Evolutionary conservation across 305 asterid genomes (phyloP), one percentile per base, ranked within the genome.

Genomic region (Fraxinus baroniana): DNA sequence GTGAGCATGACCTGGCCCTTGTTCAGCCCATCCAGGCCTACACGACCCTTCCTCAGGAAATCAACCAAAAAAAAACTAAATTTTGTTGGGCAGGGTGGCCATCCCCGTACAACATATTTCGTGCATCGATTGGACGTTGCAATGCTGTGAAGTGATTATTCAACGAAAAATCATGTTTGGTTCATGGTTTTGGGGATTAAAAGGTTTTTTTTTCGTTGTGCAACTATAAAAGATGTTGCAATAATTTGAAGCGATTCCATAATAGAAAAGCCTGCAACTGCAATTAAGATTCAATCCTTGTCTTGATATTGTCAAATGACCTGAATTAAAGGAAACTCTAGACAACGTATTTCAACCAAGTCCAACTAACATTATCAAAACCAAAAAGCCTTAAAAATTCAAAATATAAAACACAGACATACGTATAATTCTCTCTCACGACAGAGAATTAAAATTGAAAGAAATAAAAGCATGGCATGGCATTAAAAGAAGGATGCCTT

Each of bases 361-460:
- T 32, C 41, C 73, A 82, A 22, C 24, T 7, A 60, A 20, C 71
- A 8, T 60, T 60, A 60, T 20, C 0, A 60, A 60, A 60, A 60
- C 79, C 70, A 70, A 81, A 78, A 84, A 66, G 68, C 39, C 75
- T 44, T 70, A 55, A 80, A 62, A 66, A 8, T 72, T 77, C 2
- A 55, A 79, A 78, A 83, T 74, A 74, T 83, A 80, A 81, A 82
- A 75, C 74, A 83, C 83, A 84, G 78, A 86, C 85, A 83, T 57
- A 66, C 78, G 64, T 78, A 77, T 80, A 80, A 87, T 84, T 76
- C 70, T 81, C 83, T 28, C 77, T 6, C 2, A 22, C 15, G 17
- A 12, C 18, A 66, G 75, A 26, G 17, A 33, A 52, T 57, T 70
- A 7, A 71, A 70, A 46, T 62, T 35, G 81, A 78, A 57, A 74